phyloP scores from a whole-genome alignment of 208 protist species.

The Herpetomonas tarakana region DNA sequence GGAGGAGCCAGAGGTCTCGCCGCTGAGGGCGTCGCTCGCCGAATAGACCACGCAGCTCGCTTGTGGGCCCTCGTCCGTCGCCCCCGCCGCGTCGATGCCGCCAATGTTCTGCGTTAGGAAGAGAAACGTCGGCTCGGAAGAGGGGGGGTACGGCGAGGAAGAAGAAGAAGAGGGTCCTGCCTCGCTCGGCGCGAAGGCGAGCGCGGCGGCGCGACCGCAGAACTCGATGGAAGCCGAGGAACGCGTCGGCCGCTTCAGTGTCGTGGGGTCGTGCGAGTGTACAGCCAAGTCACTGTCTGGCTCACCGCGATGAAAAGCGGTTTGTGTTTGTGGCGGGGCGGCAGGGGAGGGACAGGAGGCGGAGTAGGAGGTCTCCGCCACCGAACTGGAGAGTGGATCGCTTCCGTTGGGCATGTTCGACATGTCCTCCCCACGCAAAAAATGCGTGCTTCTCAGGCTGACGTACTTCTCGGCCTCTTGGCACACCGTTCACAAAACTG shows the following conservation, averaged over 20 bases:
- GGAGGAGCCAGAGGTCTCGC: not conserved
- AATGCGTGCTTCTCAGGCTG: too few species aligned
- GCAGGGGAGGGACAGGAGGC: too few species aligned
- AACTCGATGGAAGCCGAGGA: slow-evolving; percentile 1
- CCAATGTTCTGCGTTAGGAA: slow-evolving; percentile 80
- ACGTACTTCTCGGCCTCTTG: too few species aligned
- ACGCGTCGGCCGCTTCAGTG: not conserved
- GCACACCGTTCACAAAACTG: too few species aligned
- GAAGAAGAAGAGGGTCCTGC: not conserved
- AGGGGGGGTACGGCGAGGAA: not conserved
- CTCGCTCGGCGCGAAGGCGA: not conserved
- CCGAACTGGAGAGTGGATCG: too few species aligned
- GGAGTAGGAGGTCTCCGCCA: too few species aligned
- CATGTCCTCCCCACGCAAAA: too few species aligned
- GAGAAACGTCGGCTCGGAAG: slow-evolving; percentile 44
- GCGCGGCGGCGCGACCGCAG: slow-evolving; percentile 2
- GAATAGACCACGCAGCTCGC: not conserved
- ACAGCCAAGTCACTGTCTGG: too few species aligned
- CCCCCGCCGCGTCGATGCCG: slow-evolving; percentile 32
- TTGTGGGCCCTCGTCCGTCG: not conserved
- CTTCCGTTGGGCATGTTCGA: too few species aligned
- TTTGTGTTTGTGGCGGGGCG: too few species aligned
- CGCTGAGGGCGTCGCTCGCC: not conserved
- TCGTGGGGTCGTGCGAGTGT: too few species aligned
- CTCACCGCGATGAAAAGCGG: too few species aligned